Base-by-base conservation (phyloP, 768 basidiomycete genomes). In the Trametes sanguinea region DNA sequence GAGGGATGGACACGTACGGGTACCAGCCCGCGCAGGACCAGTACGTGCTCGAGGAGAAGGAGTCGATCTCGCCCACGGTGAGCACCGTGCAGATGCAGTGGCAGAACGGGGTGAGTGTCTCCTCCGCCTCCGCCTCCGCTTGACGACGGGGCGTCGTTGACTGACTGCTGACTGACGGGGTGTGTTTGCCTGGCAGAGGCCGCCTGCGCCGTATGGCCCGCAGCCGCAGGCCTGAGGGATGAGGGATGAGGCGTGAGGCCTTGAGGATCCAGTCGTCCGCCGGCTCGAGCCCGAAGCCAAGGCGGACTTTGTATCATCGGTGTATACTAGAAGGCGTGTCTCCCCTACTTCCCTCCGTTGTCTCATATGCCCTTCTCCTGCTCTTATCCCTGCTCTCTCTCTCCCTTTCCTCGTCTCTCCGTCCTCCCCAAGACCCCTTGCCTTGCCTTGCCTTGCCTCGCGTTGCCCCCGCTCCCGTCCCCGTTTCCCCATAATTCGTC, bases 31-130 rank as follows among this genome's bases (percentile, higher is more conserved):
- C 80, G 11, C 83, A 85, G 57, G 86, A 89, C 54, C 78, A 84
- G 54, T 91, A 83, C 67, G 83, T 90, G 78, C 78, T 85, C 40
- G 89, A 90, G 69, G 88, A 89, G 76, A 83, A 84, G 62, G 83
- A 84, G 46, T 46, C 65, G 17, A 42, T 60, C 35, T 51, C 61
- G 35, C 50, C 65, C 17, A 47, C 57, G 33, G 56, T 65, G 33
- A 67, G 63, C 33, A 57, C 61, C 22, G 72, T 72, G 64, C 72
- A 71, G 57, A 71, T 77, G 63, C 63, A 64, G 54, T 53, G 54
- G 57, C 29, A 45, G 48, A 60, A 51, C 43, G 63, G 58, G 63
- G 57, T 60, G 58, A 56, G 63, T 64, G 13, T 3, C 40, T n/a
- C 22, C 22, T 22, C 22, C 22, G 22, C 16, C 22, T 22, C 11